phyloP scores from a whole-genome alignment of 805 yeast species.

The Yarrowia yakushimensis region DNA sequence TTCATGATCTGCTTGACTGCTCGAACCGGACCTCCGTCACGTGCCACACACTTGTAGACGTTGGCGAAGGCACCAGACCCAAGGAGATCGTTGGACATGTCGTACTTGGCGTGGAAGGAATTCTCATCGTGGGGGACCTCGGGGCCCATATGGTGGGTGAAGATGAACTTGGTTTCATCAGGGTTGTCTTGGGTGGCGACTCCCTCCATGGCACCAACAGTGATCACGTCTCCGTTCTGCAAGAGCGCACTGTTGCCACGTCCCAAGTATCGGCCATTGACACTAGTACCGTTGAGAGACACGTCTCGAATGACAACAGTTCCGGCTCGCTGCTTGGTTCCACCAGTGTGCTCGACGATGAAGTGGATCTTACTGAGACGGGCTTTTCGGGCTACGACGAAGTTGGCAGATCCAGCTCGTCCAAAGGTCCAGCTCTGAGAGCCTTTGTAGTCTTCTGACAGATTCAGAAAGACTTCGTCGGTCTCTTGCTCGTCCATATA shows the following conservation, averaged over 20 bases:
- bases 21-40: constrained; percentile 76
- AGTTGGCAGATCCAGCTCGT: constrained; percentile 4
- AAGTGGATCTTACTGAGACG: constrained; percentile 19
- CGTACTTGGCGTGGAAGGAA: constrained; percentile 47
- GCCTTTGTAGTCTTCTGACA: neutral
- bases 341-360: neutral
- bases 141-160: constrained; percentile 41
- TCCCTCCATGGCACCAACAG: constrained; percentile 70
- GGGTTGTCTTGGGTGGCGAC: constrained; percentile 45
- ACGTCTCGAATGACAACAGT: constrained; percentile 61
- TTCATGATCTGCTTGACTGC: constrained; percentile 90
- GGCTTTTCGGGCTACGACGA: neutral
- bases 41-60: constrained; percentile 84
- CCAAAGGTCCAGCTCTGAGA: constrained; percentile 24
- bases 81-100: constrained; percentile 73
- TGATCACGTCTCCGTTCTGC: constrained; percentile 88
- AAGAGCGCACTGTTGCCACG: constrained; percentile 76
- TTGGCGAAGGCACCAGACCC: constrained; percentile 99
- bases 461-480: neutral
- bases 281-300: constrained; percentile 90
- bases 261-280: constrained; percentile 69
- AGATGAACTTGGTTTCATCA: constrained; percentile 55
- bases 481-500: neutral
- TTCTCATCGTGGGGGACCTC: constrained; percentile 32
- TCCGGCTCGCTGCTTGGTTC: neutral